phyloP scores from a whole-genome alignment of 352 stramenopile species.

The Pythium myriotylum region DNA sequence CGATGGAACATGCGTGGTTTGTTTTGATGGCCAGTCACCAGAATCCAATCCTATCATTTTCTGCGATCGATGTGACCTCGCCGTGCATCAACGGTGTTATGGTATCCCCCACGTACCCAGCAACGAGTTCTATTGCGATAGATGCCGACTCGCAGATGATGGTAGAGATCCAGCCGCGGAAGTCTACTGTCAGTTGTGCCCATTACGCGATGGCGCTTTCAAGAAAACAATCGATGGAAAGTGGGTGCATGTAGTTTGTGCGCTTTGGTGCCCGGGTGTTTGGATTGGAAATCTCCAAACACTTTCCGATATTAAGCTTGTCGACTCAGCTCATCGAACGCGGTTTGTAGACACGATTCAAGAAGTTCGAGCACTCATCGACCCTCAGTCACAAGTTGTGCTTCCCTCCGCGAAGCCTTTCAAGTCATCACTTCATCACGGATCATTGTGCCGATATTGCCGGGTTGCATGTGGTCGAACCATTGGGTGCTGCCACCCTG shows the following conservation, averaged over 20 bases:
- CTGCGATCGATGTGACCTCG: slow-evolving; percentile 87
- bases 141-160: slow-evolving; percentile 65
- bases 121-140: slow-evolving; percentile 90
- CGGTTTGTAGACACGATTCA: slow-evolving; percentile 62
- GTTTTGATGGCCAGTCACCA: slow-evolving; percentile 86
- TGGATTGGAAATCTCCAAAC: slow-evolving; percentile 84
- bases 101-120: slow-evolving; percentile 81
- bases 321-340: slow-evolving; percentile 37
- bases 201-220: slow-evolving; percentile 82
- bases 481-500: slow-evolving; percentile 60
- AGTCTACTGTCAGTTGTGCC: slow-evolving; percentile 88
- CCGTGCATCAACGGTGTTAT: slow-evolving; percentile 90
- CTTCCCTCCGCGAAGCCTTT: background rate
- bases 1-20: slow-evolving; percentile 88
- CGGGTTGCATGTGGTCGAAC: slow-evolving; percentile 76
- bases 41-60: slow-evolving; percentile 91
- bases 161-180: slow-evolving; percentile 47
- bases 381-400: slow-evolving; percentile 14
- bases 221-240: slow-evolving; percentile 86
- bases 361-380: slow-evolving; percentile 53
- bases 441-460: slow-evolving; percentile 70
- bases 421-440: slow-evolving; percentile 21
- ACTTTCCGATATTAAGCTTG: slow-evolving; percentile 77
- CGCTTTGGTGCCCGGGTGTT: slow-evolving; percentile 87
- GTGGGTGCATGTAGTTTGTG: slow-evolving; percentile 89